Conservation (phyloP, 2,329 filamentous ascomycete species). For the Xylariaceae sp. region DNA sequence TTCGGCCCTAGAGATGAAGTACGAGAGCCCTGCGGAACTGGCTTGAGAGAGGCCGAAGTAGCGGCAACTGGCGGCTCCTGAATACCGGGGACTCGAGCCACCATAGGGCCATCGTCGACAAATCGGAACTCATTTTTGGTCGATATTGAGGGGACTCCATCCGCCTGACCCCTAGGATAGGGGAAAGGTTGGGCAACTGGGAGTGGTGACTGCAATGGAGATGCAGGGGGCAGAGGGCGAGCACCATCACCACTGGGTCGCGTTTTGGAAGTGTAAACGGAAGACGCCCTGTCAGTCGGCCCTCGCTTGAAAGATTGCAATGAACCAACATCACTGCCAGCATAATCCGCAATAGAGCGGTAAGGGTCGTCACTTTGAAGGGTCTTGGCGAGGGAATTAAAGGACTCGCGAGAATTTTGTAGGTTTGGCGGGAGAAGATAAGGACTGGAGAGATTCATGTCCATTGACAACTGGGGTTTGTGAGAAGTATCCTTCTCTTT, state of each 20-base stretch:
- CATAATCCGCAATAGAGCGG: constrained; percentile 57
- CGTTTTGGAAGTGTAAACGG: constrained; percentile 41
- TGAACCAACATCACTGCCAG: constrained; percentile 53
- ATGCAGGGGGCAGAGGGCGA: constrained; percentile 39
- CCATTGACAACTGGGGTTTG: constrained; percentile 61
- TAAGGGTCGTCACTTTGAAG: constrained; percentile 82
- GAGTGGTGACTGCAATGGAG: constrained; percentile 28
- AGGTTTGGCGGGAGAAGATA: constrained; percentile 87
- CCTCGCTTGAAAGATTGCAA: constrained; percentile 48
- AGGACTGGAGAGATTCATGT: constrained; percentile 73
- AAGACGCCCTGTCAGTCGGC: constrained; percentile 36
- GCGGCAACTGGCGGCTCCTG: constrained; percentile 38
- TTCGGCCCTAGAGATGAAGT: constrained; percentile 26
- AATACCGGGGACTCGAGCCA: constrained; percentile 34
- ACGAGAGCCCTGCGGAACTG: constrained; percentile 20
- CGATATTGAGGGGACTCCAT: constrained; percentile 16
- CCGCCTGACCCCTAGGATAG: constrained; percentile 11
- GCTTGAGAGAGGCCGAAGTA: constrained; percentile 25
- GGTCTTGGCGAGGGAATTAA: constrained; percentile 77
- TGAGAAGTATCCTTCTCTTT: constrained; percentile 51
- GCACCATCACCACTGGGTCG: constrained; percentile 36
- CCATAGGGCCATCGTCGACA: constrained; percentile 31
- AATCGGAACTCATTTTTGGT: constrained; percentile 36
- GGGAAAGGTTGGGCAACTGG: constrained; percentile 25
- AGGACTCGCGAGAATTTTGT: constrained; percentile 75